phyloP scores from a whole-genome alignment of 2,329 filamentous ascomycete genomes.

The Ambrosiella xylebori region DNA sequence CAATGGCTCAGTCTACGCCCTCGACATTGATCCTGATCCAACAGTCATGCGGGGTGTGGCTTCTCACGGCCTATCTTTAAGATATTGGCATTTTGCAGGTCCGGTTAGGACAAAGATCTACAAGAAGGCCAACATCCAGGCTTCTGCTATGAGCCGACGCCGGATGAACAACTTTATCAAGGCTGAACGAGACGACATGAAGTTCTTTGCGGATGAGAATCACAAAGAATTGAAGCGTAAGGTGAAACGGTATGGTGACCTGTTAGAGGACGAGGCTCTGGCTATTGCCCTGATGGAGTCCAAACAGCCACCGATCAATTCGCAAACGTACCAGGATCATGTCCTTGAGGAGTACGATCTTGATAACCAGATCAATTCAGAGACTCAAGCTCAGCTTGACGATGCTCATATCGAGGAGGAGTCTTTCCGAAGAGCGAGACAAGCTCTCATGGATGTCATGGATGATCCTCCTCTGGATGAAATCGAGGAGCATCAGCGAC shows the following conservation, averaged over 20 bases:
- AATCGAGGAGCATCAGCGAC: neutral
- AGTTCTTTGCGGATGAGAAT: neutral
- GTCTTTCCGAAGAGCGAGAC: neutral
- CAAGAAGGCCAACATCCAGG: neutral
- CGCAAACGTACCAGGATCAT: too few relatives aligned
- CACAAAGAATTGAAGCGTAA: neutral
- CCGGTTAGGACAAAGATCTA: neutral
- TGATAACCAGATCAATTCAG: neutral
- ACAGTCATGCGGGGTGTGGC: conserved; percentile 73
- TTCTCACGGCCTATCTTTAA: conserved; percentile 68
- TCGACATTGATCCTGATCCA: conserved; percentile 74
- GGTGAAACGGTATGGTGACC: neutral
- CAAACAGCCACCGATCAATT: too few relatives aligned
- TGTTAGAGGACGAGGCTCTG: neutral
- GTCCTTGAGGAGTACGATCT: neutral
- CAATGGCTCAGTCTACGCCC: conserved; percentile 57
- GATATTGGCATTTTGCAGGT: conserved; percentile 49
- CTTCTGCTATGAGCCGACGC: neutral
- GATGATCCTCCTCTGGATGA: neutral
- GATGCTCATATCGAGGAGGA: neutral
- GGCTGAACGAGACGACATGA: neutral
- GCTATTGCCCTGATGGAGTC: neutral
- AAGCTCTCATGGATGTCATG: neutral
- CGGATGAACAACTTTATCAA: neutral
- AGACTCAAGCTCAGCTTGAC: neutral